Conservation (phyloP, 331 rosid species). For the Phaseolus coccineus region DNA sequence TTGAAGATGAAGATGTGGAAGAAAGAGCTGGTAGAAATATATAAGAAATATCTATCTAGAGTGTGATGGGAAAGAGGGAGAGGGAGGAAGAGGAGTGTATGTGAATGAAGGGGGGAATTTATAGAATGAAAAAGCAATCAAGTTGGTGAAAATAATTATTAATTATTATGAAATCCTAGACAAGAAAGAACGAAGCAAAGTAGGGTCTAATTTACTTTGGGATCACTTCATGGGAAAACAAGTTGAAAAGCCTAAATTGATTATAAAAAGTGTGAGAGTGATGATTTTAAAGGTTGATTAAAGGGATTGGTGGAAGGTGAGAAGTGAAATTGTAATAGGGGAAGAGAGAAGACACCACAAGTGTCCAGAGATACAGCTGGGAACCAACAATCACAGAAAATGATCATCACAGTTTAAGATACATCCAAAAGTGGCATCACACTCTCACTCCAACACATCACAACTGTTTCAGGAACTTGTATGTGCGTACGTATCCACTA, state of each 20-base stretch:
- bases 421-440: conserved; percentile 49
- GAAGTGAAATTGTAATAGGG: neutral
- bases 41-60: conserved; percentile 35
- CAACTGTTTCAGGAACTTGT: neutral
- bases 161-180: conserved; percentile 9
- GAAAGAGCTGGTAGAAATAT: conserved; percentile 17
- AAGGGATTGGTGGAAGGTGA: conserved; percentile 49
- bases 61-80: conserved; percentile 29
- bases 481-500: neutral
- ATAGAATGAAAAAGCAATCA: conserved; percentile 56
- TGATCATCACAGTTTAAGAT: conserved; percentile 38
- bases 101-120: conserved; percentile 52
- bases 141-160: conserved; percentile 45
- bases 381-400: conserved; percentile 56
- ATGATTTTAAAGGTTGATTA: conserved; percentile 38
- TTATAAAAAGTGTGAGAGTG: neutral
- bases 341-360: conserved; percentile 10
- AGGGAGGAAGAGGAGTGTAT: conserved; percentile 49
- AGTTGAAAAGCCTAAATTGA: neutral
- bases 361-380: conserved; percentile 82
- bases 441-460: conserved; percentile 26
- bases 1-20: neutral
- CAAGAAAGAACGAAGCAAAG: neutral
- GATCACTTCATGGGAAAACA: conserved; percentile 22
- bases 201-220: conserved; percentile 10